A percentile compares a stretch with the other conserved stretches of the same genome.
These are phyloP conservation scores for Globisporangium camurandrum DNA, from an alignment of 352 stramenopile species.

Conservation along the genomic window DNA sequence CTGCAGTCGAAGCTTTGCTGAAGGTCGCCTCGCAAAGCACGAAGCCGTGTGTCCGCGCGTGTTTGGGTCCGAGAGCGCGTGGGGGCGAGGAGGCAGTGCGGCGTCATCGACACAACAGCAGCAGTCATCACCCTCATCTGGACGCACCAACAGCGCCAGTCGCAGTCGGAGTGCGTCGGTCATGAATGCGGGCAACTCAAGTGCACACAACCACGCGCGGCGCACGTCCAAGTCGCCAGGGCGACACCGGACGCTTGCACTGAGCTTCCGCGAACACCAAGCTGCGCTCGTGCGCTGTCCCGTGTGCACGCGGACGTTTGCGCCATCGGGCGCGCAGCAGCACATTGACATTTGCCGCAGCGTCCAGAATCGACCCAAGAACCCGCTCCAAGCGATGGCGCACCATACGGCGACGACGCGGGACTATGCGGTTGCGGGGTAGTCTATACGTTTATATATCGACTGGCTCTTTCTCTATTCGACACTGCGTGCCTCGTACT, in stretches of 20 bases:
- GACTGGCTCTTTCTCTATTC: too few relatives aligned
- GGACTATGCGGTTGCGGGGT: constrained; percentile 31
- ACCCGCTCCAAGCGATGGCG: constrained; percentile 53
- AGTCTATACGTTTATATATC: too few relatives aligned
- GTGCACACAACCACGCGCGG: background rate
- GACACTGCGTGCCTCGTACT: too few relatives aligned
- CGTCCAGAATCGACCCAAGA: constrained; percentile 75
- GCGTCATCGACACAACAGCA: background rate
- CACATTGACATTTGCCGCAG: constrained; percentile 83
- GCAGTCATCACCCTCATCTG: constrained; percentile 8
- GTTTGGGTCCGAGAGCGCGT: constrained; percentile 68
- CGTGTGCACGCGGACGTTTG: constrained; percentile 74
- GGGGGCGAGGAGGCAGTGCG: constrained; percentile 36
- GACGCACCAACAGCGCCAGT: background rate
- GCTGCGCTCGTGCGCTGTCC: constrained; percentile 74
- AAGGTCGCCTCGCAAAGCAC: constrained; percentile 74
- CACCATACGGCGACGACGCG: too few relatives aligned
- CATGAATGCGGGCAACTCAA: too few relatives aligned
- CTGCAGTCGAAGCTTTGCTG: constrained; percentile 69
- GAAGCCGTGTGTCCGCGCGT: constrained; percentile 73
- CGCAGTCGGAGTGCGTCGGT: too few relatives aligned
- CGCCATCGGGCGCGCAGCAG: constrained; percentile 70
- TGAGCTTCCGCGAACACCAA: constrained; percentile 75
- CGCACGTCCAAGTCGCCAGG: constrained; percentile 20
- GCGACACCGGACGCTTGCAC: constrained; percentile 40